Conservation (phyloP, 768 basidiomycete species). For the Tricholoma matsutake region DNA sequence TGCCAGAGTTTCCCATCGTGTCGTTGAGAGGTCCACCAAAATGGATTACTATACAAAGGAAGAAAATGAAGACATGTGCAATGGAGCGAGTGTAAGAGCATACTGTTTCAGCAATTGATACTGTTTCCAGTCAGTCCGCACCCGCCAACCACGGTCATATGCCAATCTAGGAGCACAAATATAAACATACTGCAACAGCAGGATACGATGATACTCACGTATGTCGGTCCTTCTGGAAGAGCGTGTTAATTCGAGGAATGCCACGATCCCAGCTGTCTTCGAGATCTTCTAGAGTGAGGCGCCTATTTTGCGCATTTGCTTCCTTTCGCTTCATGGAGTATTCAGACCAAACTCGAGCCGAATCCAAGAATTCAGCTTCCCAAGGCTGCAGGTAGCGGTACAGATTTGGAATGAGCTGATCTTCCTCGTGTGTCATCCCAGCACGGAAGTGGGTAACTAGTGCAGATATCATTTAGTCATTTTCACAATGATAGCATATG, state of each 20-base stretch:
- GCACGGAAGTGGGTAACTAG: constrained; percentile 97
- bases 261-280: constrained; percentile 99
- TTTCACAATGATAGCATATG: neutral
- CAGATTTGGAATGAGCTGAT: constrained; percentile 94
- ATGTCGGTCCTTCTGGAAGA: constrained; percentile 98
- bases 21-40: constrained; percentile 99
- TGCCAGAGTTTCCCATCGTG: constrained; percentile 98
- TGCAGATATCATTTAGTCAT: neutral
- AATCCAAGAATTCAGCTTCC: constrained; percentile 97
- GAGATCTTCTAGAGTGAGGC: constrained; percentile 94
- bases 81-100: constrained; percentile 23
- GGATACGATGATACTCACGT: constrained; percentile 48
- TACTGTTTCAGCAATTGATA: constrained; percentile 91
- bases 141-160: constrained; percentile 99
- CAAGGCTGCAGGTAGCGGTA: constrained; percentile 97
- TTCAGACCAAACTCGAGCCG: constrained; percentile 98
- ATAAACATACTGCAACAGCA: neutral
- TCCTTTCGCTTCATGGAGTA: constrained; percentile 99
- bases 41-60: constrained; percentile 70
- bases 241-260: constrained; percentile 96
- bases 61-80: constrained; percentile 4
- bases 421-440: constrained; percentile 95
- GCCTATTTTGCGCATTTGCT: constrained; percentile 97
- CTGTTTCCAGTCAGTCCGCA: constrained; percentile 97
- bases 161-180: constrained; percentile 56